phyloP scores from a whole-genome alignment of 805 yeast genomes.

The Torulaspora delbrueckii region DNA sequence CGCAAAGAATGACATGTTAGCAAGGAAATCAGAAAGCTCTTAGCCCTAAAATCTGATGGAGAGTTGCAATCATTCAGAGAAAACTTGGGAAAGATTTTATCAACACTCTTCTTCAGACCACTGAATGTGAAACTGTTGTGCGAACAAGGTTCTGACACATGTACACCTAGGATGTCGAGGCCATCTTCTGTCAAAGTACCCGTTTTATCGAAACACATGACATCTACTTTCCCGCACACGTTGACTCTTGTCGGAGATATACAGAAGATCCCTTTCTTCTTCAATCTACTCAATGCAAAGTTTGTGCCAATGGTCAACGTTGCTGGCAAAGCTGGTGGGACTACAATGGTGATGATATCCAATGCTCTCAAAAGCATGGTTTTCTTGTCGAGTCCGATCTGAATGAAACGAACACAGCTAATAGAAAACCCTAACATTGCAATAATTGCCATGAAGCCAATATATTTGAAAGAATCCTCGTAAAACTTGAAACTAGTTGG shows the following conservation, averaged over 20 bases:
- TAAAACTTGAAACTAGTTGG: constrained; percentile 92
- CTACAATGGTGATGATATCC: constrained; percentile 92
- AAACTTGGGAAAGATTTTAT: constrained; percentile 26
- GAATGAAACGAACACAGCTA: constrained; percentile 77
- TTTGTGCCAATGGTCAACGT: constrained; percentile 95
- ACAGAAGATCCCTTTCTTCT: constrained; percentile 69
- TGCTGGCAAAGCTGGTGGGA: constrained; percentile 98
- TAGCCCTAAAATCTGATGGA: constrained; percentile 28
- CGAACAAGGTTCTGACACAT: constrained; percentile 27
- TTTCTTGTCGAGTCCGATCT: constrained; percentile 62
- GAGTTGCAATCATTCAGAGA: constrained; percentile 31
- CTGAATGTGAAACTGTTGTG: constrained; percentile 26
- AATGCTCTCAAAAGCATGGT: constrained; percentile 82
- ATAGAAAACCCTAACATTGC: constrained; percentile 80
- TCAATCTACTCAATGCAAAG: constrained; percentile 76
- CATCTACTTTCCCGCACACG: constrained; percentile 91
- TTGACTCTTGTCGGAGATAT: constrained; percentile 93
- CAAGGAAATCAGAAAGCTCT: constrained; percentile 37
- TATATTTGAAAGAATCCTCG: constrained; percentile 89
- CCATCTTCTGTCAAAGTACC: constrained; percentile 98
- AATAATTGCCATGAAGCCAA: constrained; percentile 86
- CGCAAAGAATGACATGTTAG: constrained; percentile 83
- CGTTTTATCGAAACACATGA: constrained; percentile 91
- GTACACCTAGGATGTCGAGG: constrained; percentile 75
- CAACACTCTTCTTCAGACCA: constrained; percentile 22